Percentiles rank a stretch among this genome's conserved stretches.
Evolutionary conservation across 805 yeast species (phyloP).

Genomic region (Nakazawaea wickerhamii): DNA sequence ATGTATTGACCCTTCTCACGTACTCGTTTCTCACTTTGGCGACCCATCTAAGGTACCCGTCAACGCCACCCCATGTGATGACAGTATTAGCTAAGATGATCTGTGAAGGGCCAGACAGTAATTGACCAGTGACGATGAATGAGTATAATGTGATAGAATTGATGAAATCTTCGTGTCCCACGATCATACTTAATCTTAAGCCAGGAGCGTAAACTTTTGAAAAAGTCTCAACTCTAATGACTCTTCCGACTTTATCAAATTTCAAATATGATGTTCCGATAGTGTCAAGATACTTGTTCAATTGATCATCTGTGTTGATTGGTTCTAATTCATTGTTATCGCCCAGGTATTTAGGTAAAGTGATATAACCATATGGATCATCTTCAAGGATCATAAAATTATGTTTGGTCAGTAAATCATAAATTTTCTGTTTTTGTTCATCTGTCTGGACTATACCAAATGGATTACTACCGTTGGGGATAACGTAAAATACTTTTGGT

Average conservation of each 20-base stretch:
- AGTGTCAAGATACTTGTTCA: conserved; percentile 34
- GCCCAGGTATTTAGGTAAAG: conserved; percentile 33
- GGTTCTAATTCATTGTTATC: conserved; percentile 9
- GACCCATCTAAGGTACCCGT: conserved; percentile 45
- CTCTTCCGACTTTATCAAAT: conserved; percentile 48
- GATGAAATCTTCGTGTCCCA: conserved; percentile 38
- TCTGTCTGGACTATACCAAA: conserved; percentile 38
- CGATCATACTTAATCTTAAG: conserved; percentile 46
- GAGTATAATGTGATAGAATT: conserved; percentile 30
- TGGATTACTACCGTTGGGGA: conserved; percentile 58
- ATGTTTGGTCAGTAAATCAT: conserved; percentile 40
- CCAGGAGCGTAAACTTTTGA: conserved; percentile 57
- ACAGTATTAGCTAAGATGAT: conserved; percentile 38
- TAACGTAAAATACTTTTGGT: conserved; percentile 50
- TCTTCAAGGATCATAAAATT: conserved; percentile 52
- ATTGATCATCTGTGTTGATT: conserved; percentile 15
- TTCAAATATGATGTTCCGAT: conserved; percentile 42
- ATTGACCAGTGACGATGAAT: conserved; percentile 37
- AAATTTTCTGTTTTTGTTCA: conserved; percentile 37
- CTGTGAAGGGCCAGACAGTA: conserved; percentile 47
- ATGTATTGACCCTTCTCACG: conserved; percentile 36
- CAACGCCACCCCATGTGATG: conserved; percentile 30
- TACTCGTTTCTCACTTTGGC: conserved; percentile 42
- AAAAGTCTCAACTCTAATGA: conserved; percentile 48
- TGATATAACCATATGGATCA: conserved; percentile 54